Evolutionary conservation across 306 rosid genomes (phyloP), one percentile per base, ranked within the genome.

Genomic region (Vigna mungo): DNA sequence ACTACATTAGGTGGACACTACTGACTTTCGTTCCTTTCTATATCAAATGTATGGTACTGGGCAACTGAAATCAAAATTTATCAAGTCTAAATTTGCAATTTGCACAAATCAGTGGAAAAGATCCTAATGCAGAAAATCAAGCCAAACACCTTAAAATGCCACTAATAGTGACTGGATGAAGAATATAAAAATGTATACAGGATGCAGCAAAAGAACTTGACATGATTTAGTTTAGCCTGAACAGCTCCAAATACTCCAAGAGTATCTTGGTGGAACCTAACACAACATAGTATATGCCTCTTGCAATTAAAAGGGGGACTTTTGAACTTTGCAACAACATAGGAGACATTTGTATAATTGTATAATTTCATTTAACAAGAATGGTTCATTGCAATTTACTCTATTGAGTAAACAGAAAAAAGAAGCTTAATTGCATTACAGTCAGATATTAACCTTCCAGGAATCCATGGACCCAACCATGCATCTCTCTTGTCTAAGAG

Each of bases 391-490:
- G 52, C 53, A 69, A 53, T 70, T 49, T 67, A 76, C 74, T 21
- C 55, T 32, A 77, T 18, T 62, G 46, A 66, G 59, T 68, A 63
- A 55, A 74, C 51, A 53, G 55, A 54, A 12, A 63, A 14, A 51
- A 11, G 34, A 65, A 46, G 71, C 46, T 59, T n/a, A 68, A 76
- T 64, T 54, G 79, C 23, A 81, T 63, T 75, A 72, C 44, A 77
- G 74, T 20, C 56, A 65, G 75, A 54, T 60, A 82, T 44, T 75
- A 61, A 95, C 98, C 98, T 95, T 88, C 98, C 98, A 69, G 98
- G 98, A 82, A 89, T 87, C 98, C 98, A 95, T 74, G 98, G 98
- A 81, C 98, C 98, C 92, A 95, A 83, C 97, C 97, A 95, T 67
- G 98, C 96, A 86, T 95, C 98, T 86, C 97, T 87, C 86, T 87